Evolutionary conservation across 768 basidiomycete species (phyloP), one percentile per base, ranked within the genome.

Genomic region (Tubosaeta sp.): DNA sequence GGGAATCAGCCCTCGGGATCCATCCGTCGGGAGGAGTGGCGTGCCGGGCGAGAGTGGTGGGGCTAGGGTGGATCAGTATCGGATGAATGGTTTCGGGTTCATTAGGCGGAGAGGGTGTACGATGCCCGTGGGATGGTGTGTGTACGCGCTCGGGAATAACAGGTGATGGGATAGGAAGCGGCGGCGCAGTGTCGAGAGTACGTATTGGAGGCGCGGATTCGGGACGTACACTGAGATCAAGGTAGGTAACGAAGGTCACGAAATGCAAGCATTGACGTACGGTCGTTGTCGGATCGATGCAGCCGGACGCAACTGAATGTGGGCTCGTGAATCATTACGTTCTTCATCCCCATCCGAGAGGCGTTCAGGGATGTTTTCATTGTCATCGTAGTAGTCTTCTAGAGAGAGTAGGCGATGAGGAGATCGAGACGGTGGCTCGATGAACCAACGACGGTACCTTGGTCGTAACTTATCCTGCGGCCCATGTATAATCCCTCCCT

Each of bases 401-500:
- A 44, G 38, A 13, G 38, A 35, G 22, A 59, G 37, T 46, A 48
- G 50, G 29, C 29, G 5, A 43, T 57, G 43, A 54, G 59, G 59
- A 22, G 41, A 49, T 52, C 43, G 57, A 42, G 56, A 46, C 5
- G 48, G 45, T 48, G 57, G 48, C 17, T 45, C 50, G 29, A 43
- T 19, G 43, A 57, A 39, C 43, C 59, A 35, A 29, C 53, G 50
- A 33, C 38, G 33, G 56, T 65, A 63, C 67, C 65, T 65, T 68
- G 56, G 45, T 68, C 61, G 51, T 56, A 61, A 8, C 63, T 61
- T 41, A 69, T 55, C 53, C 59, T 60, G 52, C 67, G 69, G 43
- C 67, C 67, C 34, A 58, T 65, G 8, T 66, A 64, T 13, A 77
- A 37, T 3, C 77, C 77, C 43, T 80, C 74, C 22, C 59, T 59